phyloP scores from a whole-genome alignment of 371 early-diverging fungal genomes.

The Rhizopus delemar region DNA sequence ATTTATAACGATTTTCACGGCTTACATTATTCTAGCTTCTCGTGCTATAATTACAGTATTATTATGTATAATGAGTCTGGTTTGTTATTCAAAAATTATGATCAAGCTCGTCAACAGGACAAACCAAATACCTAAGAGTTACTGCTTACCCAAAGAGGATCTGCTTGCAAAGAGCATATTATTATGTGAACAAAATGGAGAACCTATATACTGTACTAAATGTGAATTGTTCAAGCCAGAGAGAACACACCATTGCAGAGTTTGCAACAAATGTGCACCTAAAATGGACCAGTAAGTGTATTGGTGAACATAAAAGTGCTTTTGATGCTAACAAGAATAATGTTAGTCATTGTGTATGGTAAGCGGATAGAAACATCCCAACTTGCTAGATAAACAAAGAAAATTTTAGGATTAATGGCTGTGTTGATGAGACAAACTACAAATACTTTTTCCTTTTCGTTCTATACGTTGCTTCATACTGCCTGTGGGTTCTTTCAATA shows the following conservation, averaged over 20 bases:
- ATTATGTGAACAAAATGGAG: no score
- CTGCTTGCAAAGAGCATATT: no score
- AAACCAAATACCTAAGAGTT: no score
- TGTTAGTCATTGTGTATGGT: conserved; percentile 31
- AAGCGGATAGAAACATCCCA: conserved; percentile 13
- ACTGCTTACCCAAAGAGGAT: no score
- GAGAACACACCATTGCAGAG: conserved; percentile 29
- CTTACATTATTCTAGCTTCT: no score
- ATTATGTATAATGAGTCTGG: no score
- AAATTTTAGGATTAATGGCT: conserved; percentile 28
- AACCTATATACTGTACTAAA: conserved; percentile 2
- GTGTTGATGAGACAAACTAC: conserved; percentile 25
- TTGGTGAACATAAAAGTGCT: neutral
- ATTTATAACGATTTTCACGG: no score
- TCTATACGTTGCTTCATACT: conserved; percentile 20
- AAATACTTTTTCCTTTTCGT: conserved; percentile 27
- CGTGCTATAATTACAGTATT: no score
- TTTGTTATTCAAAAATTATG: no score
- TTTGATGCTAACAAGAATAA: neutral
- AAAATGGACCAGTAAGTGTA: conserved; percentile 36
- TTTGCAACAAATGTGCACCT: conserved; percentile 22
- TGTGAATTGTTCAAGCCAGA: conserved; percentile 23
- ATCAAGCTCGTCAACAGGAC: no score
- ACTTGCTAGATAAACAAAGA: neutral
- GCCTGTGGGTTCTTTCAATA: conserved; percentile 5